Conservation (phyloP, 768 basidiomycete species). For the Asterophora parasitica region DNA sequence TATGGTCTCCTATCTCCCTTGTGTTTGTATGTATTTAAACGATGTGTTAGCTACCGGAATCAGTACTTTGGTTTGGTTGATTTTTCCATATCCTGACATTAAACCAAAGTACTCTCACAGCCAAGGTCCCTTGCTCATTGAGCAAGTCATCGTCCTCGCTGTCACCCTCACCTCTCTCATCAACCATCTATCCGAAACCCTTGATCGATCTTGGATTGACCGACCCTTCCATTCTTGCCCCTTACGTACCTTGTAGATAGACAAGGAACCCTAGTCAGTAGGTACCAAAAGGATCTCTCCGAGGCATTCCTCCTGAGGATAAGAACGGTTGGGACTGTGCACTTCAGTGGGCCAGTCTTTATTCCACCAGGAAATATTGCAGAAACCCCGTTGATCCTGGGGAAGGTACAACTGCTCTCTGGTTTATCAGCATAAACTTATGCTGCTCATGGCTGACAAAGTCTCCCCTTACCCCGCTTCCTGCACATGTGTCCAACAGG, state of each 20-base stretch:
- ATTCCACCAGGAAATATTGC: slow-evolving; percentile 1
- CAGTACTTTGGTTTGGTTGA: too few relatives aligned
- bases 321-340: slow-evolving; percentile 5
- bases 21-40: too few relatives aligned
- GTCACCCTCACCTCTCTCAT: neutral
- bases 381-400: slow-evolving; percentile 1
- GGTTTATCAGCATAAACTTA: neutral
- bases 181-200: neutral
- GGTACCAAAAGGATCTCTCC: slow-evolving; percentile 1
- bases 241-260: neutral
- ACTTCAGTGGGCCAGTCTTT: slow-evolving; percentile 4
- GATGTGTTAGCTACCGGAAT: too few relatives aligned
- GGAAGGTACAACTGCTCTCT: slow-evolving; percentile 4
- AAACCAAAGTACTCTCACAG: neutral
- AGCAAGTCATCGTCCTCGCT: too few relatives aligned
- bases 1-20: too few relatives aligned
- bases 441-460: neutral
- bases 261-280: slow-evolving; percentile 2
- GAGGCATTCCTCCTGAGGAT: slow-evolving; percentile 1
- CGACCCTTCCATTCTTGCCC: neutral
- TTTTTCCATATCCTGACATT: too few relatives aligned
- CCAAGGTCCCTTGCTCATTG: neutral
- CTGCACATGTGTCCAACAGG: neutral
- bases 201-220: neutral
- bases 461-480: neutral